Conservation (phyloP, 768 basidiomycete genomes). For the Lactifluus rugatus region DNA sequence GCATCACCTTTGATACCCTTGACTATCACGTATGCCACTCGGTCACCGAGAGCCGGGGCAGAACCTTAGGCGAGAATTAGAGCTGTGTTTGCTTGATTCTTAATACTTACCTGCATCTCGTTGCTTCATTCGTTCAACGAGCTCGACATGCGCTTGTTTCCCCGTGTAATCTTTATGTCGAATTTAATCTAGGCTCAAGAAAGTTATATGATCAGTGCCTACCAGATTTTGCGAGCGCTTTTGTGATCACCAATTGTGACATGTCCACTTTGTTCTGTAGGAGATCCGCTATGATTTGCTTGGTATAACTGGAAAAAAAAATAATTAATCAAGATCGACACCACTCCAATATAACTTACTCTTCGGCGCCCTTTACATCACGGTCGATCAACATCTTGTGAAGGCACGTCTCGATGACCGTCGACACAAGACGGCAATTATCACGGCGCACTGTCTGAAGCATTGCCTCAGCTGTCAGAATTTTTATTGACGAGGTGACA, state of each 20-base stretch:
- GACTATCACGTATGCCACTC: constrained; percentile 97
- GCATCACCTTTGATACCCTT: constrained; percentile 81
- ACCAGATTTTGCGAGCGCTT: constrained; percentile 87
- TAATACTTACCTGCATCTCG: constrained; percentile 70
- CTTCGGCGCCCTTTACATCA: constrained; percentile 88
- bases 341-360: constrained; percentile 39
- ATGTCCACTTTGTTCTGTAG: constrained; percentile 97
- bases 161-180: constrained; percentile 65
- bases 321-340: neutral
- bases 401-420: constrained; percentile 95
- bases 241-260: constrained; percentile 98
- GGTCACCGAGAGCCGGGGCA: constrained; percentile 94
- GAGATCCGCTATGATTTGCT: constrained; percentile 87
- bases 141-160: constrained; percentile 94
- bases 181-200: neutral
- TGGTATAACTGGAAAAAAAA: constrained; percentile 58
- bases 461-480: neutral
- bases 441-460: constrained; percentile 90
- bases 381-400: constrained; percentile 97
- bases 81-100: neutral
- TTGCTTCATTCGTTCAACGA: constrained; percentile 91
- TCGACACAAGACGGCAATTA: constrained; percentile 96
- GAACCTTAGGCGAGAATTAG: constrained; percentile 45
- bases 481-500: neutral
- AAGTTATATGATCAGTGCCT: constrained; percentile 16